Conservation (phyloP, 2,329 filamentous ascomycete genomes). For the Aschersonia sp. region DNA sequence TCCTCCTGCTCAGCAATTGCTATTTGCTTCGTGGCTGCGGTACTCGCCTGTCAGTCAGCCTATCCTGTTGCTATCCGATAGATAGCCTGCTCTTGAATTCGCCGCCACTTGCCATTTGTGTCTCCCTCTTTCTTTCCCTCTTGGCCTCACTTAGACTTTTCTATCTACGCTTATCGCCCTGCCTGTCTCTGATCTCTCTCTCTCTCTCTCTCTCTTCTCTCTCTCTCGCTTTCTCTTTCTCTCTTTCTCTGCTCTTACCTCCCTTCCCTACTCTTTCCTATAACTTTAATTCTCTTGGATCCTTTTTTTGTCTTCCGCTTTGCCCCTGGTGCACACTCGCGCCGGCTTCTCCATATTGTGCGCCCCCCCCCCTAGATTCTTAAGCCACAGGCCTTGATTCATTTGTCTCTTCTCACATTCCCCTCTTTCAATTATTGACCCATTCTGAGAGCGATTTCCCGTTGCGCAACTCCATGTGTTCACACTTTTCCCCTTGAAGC, state of each 20-base stretch:
- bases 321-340: no score
- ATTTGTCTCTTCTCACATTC: no score
- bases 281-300: no score
- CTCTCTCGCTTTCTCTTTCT: slow-evolving; percentile 9
- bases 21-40: neutral
- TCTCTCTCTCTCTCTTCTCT: slow-evolving; percentile 6
- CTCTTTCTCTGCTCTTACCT: slow-evolving; percentile 5
- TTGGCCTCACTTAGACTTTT: neutral
- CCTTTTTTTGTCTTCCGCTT: no score
- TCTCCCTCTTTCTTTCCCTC: neutral
- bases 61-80: slow-evolving; percentile 1
- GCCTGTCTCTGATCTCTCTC: slow-evolving; percentile 2
- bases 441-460: neutral
- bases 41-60: neutral
- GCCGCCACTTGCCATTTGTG: neutral
- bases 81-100: slow-evolving; percentile 2
- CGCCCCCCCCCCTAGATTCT: no score
- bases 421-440: slow-evolving; percentile 1
- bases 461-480: neutral
- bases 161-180: neutral
- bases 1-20: no score
- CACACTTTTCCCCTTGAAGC: neutral
- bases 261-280: neutral
- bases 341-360: no score
- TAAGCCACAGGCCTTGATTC: no score